Conservation (phyloP, 2,329 filamentous ascomycete genomes). For the Monosporascus sp. region DNA sequence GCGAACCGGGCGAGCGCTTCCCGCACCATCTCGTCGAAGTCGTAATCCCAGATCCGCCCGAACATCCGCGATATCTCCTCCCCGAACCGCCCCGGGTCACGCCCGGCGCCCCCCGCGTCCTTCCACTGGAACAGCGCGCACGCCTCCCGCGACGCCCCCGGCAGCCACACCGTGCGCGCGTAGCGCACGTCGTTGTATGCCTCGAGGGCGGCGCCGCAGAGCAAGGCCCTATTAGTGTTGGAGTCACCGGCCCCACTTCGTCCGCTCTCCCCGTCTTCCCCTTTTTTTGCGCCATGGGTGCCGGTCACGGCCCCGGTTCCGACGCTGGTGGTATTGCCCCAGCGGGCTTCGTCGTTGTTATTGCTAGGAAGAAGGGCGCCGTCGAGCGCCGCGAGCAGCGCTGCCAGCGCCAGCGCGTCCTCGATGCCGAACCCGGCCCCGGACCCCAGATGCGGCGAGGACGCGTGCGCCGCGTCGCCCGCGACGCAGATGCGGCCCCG, state of each 20-base stretch:
- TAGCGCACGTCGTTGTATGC: conserved; percentile 24
- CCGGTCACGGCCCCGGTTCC: too few species aligned
- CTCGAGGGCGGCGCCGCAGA: conserved; percentile 19
- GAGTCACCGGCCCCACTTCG: too few species aligned
- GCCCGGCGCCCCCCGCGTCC: conserved; percentile 11
- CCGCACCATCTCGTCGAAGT: conserved; percentile 22
- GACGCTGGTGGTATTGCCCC: too few species aligned
- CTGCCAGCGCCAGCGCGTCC: conserved; percentile 41
- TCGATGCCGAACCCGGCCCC: conserved; percentile 54
- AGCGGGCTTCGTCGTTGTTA: too few species aligned
- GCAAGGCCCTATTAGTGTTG: conserved; percentile 1
- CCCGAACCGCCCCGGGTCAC: conserved; percentile 16
- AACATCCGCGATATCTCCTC: conserved; percentile 14
- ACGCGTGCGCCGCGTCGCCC: conserved; percentile 53
- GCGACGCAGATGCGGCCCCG: conserved; percentile 41
- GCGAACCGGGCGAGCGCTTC: conserved; percentile 1
- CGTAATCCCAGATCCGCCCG: conserved; percentile 26
- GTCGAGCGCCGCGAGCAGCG: conserved; percentile 23
- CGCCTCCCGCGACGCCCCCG: conserved; percentile 22
- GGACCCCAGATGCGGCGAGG: conserved; percentile 49
- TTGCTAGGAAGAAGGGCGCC: too few species aligned
- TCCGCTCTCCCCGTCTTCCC: not conserved
- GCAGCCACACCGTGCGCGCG: conserved; percentile 26
- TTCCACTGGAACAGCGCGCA: conserved; percentile 26
- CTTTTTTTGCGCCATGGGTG: too few species aligned